Evolutionary conservation across 2,329 filamentous ascomycete genomes (phyloP), one percentile per base, ranked within the genome.

Genomic region (Cladosporium sp.): DNA sequence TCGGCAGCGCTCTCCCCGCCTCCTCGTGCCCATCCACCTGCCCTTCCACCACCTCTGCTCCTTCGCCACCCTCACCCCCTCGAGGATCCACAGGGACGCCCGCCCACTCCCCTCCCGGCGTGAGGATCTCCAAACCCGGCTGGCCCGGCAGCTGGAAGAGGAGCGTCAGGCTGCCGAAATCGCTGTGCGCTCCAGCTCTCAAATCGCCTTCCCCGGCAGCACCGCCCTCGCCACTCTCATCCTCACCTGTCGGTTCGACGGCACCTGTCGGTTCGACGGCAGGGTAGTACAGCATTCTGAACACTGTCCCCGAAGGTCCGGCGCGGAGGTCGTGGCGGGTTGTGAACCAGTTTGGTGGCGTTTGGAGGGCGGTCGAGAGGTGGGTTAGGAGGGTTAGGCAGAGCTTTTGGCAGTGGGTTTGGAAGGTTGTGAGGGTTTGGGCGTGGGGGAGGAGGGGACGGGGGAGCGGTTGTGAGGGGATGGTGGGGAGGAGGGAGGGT

Each of bases 121-220:
- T 85, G 6, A 85, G 77, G 54, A 97, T 85, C 68, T 97, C 90
- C 1, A 99, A 77, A 0, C 93, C 93, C 0, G 90, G 85, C 62
- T 96, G 90, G 1, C 87, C 87, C 1, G 82, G 81, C 2, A 91
- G 80, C 58, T 93, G 89, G 75, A 99, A 97, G 9, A 97, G 80
- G 0, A 85, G 73, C 0, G 83, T 86, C 43, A 86, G 64, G 50
- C 73, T 79, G 27, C 82, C 81, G 70, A 96, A 96, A 72, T 96
- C 91, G 4, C 87, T 92, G 69, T 97, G 92, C 0, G 92, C 90
- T 51, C 92, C 93, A 6, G 92, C 92, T 22, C 92, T 85, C 54
- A 96, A 81, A 62, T 92, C 88, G 15, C 74, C 70, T 32, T 70
- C 68, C n/a, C n/a, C n/a, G n/a, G n/a, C n/a, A n/a, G n/a, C n/a